Base-by-base conservation (phyloP, 2,329 filamentous ascomycete genomes). In the Stagonosporopsis cucurbitacearum region DNA sequence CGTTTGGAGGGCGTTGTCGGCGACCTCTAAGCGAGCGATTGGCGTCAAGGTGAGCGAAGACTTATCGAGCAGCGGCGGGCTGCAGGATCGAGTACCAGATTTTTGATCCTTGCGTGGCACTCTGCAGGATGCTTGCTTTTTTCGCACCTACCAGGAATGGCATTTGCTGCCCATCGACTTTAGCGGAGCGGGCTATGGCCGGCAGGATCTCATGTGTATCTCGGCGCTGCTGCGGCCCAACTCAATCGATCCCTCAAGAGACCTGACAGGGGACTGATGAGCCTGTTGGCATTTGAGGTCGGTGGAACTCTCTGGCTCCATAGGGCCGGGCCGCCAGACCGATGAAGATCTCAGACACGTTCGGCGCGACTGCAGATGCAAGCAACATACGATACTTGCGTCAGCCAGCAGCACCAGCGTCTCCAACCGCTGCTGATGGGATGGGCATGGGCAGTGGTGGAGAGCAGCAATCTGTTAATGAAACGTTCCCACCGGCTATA, bases 51-150 rank as follows among this genome's bases (percentile, higher is more conserved):
- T 26, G 23, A 37, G 42, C n/a, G 19, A 25, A 36, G 25, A 35
- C 19, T 22, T 13, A 55, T 49, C 45, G 32, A 30, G 42, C 40
- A 35, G 19, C 51, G 51, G 51, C 26, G 44, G 13, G 36, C 33
- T 46, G 52, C 52, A 55, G 46, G 52, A 55, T 55, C 52, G 46
- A 45, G 40, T 46, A 49, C 25, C 46, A 46, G n/a, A 36, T 20
- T 41, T 26, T 2, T 35, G 15, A 28, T 17, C n/a, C 22, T 35
- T 46, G 52, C 23, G n/a, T 26, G 19, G 45, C 33, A 17, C 4
- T 41, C 7, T 17, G 20, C 19, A 23, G 2, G n/a, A 8, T 25
- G 33, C 3, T 55, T 55, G n/a, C 52, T 46, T 55, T 45, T 55
- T 23, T 50, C 11, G 37, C 37, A 43, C 37, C 36, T 54, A 47